Percentiles rank a stretch among this genome's conserved stretches.
These are phyloP conservation scores for Fusarium bulbicola DNA, from an alignment of 2,329 filamentous ascomycete genomes.

Conservation along the genomic window DNA sequence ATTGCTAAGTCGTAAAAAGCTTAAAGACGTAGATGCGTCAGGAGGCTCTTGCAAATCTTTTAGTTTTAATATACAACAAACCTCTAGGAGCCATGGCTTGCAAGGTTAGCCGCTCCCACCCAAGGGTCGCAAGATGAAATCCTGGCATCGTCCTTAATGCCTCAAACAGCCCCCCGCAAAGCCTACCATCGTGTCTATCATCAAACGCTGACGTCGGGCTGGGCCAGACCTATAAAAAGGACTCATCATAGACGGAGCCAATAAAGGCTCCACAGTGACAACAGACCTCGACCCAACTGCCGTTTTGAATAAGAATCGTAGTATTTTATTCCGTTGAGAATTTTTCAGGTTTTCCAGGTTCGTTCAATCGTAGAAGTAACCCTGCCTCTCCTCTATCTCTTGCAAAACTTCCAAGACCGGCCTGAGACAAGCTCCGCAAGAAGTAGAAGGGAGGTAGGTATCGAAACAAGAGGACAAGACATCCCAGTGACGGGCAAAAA, in stretches of 20 bases:
- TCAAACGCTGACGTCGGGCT: not conserved
- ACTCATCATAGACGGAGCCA: slow-evolving; percentile 1
- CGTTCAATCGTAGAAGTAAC: slow-evolving; percentile 40
- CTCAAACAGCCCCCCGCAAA: slow-evolving; percentile 16
- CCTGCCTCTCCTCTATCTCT: slow-evolving; percentile 27
- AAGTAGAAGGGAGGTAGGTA: slow-evolving; percentile 30
- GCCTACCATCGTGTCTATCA: slow-evolving; percentile 10
- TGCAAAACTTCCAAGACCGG: slow-evolving; percentile 41
- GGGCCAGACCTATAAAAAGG: not conserved
- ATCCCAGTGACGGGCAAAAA: slow-evolving; percentile 34
- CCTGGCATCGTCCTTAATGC: slow-evolving; percentile 19
- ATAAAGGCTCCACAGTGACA: slow-evolving; percentile 22
- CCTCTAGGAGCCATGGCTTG: slow-evolving; percentile 16
- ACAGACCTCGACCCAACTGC: slow-evolving; percentile 21
- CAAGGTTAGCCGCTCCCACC: slow-evolving; percentile 3
- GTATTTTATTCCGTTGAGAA: slow-evolving; percentile 29
- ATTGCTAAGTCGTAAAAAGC: slow-evolving; percentile 31
- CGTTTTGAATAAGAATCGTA: slow-evolving; percentile 31
- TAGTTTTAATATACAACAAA: slow-evolving; percentile 36
- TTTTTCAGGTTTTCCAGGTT: slow-evolving; percentile 31
- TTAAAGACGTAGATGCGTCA: slow-evolving; percentile 18
- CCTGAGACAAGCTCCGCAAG: slow-evolving; percentile 34
- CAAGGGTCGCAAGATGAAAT: slow-evolving; percentile 2
- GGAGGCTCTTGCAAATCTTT: slow-evolving; percentile 19
- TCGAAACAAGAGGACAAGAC: slow-evolving; percentile 33